Percentiles rank a stretch among this genome's conserved stretches.
phyloP scores from a whole-genome alignment of 345 rosid species.

The Linum usitatissimum region DNA sequence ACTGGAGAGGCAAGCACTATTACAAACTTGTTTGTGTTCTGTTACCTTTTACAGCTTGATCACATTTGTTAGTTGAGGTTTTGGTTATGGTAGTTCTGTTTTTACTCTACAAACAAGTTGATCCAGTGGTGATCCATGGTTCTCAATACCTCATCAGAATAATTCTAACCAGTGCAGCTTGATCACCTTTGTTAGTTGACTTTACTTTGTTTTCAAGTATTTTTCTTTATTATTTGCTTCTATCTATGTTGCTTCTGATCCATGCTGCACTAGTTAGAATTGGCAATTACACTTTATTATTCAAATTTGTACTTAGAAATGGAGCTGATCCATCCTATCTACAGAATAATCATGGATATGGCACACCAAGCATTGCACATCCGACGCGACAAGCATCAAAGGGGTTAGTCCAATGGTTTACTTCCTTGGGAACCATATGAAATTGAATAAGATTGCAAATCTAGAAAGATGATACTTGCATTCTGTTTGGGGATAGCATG shows the following conservation, averaged over 20 bases:
- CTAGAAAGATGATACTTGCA: neutral
- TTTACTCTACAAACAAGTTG: no score
- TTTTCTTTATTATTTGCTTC: no score
- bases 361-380: constrained; percentile 38
- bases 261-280: neutral
- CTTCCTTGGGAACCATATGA: no score
- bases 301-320: neutral
- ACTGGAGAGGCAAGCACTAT: constrained; percentile 57
- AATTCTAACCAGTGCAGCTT: no score
- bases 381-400: constrained; percentile 49
- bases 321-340: constrained; percentile 4
- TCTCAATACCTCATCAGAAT: no score
- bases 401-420: constrained; percentile 25
- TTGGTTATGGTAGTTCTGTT: no score
- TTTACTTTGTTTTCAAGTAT: no score
- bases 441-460: no score
- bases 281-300: no score
- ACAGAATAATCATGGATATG: constrained; percentile 34
- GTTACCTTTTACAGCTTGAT: neutral
- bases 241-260: neutral
- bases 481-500: neutral
- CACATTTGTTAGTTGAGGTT: no score
- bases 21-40: neutral
- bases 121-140: no score
- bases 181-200: no score